A percentile compares a stretch with the other conserved stretches of the same genome.
Evolutionary conservation across 208 protist genomes (phyloP).

Genomic region (Leishmania martiniquensis): DNA sequence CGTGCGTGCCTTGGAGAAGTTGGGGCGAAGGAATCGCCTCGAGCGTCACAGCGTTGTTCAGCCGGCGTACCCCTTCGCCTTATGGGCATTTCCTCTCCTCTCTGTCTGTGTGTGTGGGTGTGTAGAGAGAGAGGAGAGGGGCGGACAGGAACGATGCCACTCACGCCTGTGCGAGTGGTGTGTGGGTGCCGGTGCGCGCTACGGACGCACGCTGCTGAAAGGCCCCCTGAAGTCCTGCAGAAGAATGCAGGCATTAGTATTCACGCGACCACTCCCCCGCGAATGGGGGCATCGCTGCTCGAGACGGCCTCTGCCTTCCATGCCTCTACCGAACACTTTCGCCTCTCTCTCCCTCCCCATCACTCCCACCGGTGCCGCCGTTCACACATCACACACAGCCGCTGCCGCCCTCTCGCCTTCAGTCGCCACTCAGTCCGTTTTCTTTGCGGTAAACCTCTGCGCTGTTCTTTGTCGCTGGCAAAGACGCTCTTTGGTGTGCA

Average conservation of each 20-base stretch:
- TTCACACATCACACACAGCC: neutral
- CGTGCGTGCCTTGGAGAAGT: neutral
- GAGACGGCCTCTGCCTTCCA: neutral
- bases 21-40: neutral
- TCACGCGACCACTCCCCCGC: neutral
- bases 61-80: neutral
- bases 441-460: neutral
- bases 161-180: too few species aligned
- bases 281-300: neutral
- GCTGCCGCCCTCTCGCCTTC: neutral
- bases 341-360: neutral
- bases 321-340: neutral
- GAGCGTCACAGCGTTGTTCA: neutral
- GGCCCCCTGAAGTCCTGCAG: too few species aligned
- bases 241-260: slow-evolving; percentile 5
- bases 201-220: too few species aligned
- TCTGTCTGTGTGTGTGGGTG: too few species aligned
- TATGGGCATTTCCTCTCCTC: too few species aligned
- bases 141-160: too few species aligned
- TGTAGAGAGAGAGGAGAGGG: too few species aligned
- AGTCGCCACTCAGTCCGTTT: neutral
- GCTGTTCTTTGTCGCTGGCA: neutral
- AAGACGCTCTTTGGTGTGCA: slow-evolving; percentile 3
- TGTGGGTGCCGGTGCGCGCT: too few species aligned
- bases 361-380: too few species aligned